A percentile compares a stretch with the other conserved stretches of the same genome.
phyloP scores from a whole-genome alignment of 2,329 filamentous ascomycete genomes.

The Epichloe sibirici region DNA sequence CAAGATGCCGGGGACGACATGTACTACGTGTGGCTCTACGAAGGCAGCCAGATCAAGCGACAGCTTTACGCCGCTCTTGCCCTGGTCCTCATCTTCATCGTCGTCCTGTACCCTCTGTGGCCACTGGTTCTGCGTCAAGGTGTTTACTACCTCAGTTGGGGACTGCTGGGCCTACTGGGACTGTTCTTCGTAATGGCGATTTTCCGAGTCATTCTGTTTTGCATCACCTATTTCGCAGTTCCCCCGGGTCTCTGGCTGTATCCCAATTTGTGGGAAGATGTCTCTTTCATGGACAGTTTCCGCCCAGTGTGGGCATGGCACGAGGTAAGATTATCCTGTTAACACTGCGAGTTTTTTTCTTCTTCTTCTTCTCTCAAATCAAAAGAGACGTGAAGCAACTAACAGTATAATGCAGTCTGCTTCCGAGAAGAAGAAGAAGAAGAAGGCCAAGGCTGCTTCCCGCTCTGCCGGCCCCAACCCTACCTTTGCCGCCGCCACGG shows the following conservation, averaged over 20 bases:
- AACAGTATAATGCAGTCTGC: slow-evolving; percentile 7
- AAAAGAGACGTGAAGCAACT: not conserved
- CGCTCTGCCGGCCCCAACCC: slow-evolving; percentile 23
- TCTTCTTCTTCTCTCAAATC: not conserved
- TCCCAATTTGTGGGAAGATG: slow-evolving; percentile 95
- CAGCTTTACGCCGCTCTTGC: slow-evolving; percentile 83
- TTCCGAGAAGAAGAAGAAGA: slow-evolving; percentile 38
- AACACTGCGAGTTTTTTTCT: too few relatives aligned
- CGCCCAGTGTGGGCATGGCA: slow-evolving; percentile 96
- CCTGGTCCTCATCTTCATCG: slow-evolving; percentile 68
- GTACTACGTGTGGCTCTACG: slow-evolving; percentile 96
- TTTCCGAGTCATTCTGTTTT: slow-evolving; percentile 89
- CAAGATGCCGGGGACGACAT: slow-evolving; percentile 78
- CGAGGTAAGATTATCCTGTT: slow-evolving; percentile 50
- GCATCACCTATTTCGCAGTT: slow-evolving; percentile 73
- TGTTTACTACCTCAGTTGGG: slow-evolving; percentile 96
- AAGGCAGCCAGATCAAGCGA: slow-evolving; percentile 86
- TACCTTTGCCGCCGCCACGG: slow-evolving; percentile 39
- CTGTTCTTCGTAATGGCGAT: slow-evolving; percentile 97
- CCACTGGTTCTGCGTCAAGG: slow-evolving; percentile 80
- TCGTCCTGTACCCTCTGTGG: slow-evolving; percentile 95
- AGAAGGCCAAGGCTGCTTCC: slow-evolving; percentile 32
- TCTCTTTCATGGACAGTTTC: slow-evolving; percentile 97
- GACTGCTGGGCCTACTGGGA: slow-evolving; percentile 76
- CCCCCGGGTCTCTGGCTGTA: slow-evolving; percentile 95